A percentile compares a stretch with the other conserved stretches of the same genome.
phyloP scores from a whole-genome alignment of 108 stramenopile genomes.

The Aureococcus anophagefferens region DNA sequence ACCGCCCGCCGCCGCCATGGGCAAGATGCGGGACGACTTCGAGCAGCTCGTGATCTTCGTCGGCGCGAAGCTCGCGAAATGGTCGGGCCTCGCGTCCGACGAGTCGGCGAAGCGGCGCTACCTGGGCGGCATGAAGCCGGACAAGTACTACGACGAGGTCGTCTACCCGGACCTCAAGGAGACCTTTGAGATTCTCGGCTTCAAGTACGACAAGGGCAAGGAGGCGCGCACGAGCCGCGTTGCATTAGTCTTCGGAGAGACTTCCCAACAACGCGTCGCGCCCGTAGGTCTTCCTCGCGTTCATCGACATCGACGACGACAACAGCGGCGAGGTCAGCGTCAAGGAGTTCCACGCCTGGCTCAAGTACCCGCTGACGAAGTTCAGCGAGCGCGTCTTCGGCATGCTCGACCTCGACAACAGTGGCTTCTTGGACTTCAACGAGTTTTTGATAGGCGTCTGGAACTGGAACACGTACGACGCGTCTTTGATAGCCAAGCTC shows the following conservation, averaged over 20 bases:
- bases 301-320: conserved; percentile 31
- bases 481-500: conserved; percentile 28
- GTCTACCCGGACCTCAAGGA: conserved; percentile 14
- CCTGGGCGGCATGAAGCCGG: conserved; percentile 23
- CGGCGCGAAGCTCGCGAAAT: too few relatives aligned
- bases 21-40: too few relatives aligned
- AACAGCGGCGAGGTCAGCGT: conserved; percentile 21
- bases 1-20: too few relatives aligned
- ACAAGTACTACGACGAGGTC: conserved; percentile 19
- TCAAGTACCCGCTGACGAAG: conserved; percentile 19
- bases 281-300: conserved; percentile 12
- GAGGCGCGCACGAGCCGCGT: too few relatives aligned
- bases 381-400: conserved; percentile 38
- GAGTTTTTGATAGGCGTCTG: conserved; percentile 43
- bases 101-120: conserved; percentile 5
- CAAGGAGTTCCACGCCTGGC: conserved; percentile 27
- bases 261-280: conserved; percentile 15
- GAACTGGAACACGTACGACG: conserved; percentile 54
- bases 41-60: too few relatives aligned
- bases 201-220: background rate
- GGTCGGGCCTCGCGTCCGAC: too few relatives aligned
- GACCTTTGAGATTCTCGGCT: conserved; percentile 17
- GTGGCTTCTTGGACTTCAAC: conserved; percentile 21
- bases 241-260: too few relatives aligned
- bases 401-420: conserved; percentile 32